These are phyloP conservation scores for Russula foetens DNA, from an alignment of 768 basidiomycete species.

Conservation along the genomic window DNA sequence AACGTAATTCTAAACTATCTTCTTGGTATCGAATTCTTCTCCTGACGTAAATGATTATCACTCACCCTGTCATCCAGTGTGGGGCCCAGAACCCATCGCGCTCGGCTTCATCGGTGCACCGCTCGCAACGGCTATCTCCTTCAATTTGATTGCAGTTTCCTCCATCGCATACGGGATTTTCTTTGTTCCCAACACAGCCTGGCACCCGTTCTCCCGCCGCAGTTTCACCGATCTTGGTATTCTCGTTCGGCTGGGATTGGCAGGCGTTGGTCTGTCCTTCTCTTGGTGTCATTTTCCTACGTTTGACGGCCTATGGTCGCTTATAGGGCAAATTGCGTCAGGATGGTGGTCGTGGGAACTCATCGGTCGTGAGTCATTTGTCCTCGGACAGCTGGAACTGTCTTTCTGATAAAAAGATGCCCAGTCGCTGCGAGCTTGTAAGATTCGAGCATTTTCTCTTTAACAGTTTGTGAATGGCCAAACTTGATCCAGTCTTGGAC, in stretches of 20 bases:
- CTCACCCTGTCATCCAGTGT: slow-evolving; percentile 37
- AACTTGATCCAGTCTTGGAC: slow-evolving; percentile 50
- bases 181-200: slow-evolving; percentile 63
- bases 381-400: neutral
- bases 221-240: slow-evolving; percentile 63
- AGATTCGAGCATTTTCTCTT: neutral
- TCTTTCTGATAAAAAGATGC: neutral
- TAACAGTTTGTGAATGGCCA: slow-evolving; percentile 20
- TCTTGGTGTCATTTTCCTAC: neutral
- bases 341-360: slow-evolving; percentile 99
- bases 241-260: slow-evolving; percentile 67
- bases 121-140: slow-evolving; percentile 78
- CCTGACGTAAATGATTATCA: neutral
- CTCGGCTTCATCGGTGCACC: slow-evolving; percentile 93
- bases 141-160: slow-evolving; percentile 66
- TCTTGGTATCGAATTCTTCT: slow-evolving; percentile 45
- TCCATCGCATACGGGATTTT: slow-evolving; percentile 58
- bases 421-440: slow-evolving; percentile 49
- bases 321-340: slow-evolving; percentile 61
- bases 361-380: slow-evolving; percentile 38
- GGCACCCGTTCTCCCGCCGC: slow-evolving; percentile 63
- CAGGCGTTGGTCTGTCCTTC: slow-evolving; percentile 55
- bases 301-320: neutral
- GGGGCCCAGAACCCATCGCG: slow-evolving; percentile 72
- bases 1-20: slow-evolving; percentile 79